These are phyloP conservation scores for Arthroderma sp. DNA, from an alignment of 2,329 filamentous ascomycete genomes.

Conservation along the genomic window DNA sequence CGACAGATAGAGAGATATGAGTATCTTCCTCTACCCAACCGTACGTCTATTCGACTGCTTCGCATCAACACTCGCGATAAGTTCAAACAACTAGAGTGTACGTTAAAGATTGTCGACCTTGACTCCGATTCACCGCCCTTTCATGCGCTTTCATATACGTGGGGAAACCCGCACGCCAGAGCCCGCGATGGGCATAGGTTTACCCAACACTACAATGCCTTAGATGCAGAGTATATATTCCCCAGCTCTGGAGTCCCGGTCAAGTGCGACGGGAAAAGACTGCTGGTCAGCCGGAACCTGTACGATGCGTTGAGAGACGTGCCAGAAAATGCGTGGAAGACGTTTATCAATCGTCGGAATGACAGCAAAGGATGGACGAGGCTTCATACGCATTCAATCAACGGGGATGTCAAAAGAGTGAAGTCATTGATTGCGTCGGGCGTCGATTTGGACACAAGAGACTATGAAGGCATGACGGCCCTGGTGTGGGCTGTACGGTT, in stretches of 20 bases:
- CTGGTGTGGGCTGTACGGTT: background rate
- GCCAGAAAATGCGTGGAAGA: constrained; percentile 9
- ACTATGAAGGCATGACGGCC: background rate
- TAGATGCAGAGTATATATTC: constrained; percentile 5
- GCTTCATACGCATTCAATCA: background rate
- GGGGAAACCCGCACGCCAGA: constrained; percentile 9
- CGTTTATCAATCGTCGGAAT: constrained; percentile 3
- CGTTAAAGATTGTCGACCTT: constrained; percentile 10
- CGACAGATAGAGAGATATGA: background rate
- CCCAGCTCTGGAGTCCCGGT: constrained; percentile 1
- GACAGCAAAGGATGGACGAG: background rate
- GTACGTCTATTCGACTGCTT: constrained; percentile 10
- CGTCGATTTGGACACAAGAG: background rate
- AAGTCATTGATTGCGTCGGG: background rate
- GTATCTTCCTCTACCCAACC: constrained; percentile 3
- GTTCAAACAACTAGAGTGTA: constrained; percentile 1
- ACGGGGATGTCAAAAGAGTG: background rate
- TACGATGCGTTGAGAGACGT: constrained; percentile 7
- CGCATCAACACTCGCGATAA: constrained; percentile 2
- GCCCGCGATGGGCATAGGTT: background rate
- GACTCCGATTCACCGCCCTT: constrained; percentile 3
- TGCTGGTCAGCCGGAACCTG: constrained; percentile 8
- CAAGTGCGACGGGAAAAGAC: constrained; percentile 4
- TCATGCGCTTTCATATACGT: constrained; percentile 13
- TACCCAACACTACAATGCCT: constrained; percentile 5